These are phyloP conservation scores for Ceratocystis huliohia DNA, from an alignment of 2,329 filamentous ascomycete species.

Conservation along the genomic window DNA sequence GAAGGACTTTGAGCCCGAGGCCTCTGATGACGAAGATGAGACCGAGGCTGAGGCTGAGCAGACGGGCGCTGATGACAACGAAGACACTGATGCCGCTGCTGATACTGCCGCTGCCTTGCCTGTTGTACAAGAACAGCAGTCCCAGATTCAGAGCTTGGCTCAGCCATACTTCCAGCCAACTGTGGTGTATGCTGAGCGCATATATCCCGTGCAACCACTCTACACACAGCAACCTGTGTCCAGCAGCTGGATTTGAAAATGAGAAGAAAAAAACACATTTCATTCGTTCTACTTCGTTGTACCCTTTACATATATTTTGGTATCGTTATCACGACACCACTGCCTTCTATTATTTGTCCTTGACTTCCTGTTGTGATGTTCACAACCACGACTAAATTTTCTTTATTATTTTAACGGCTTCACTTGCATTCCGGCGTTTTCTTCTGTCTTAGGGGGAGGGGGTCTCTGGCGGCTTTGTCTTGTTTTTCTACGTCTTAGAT, in stretches of 20 bases:
- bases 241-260: slow-evolving; percentile 4
- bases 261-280: background rate
- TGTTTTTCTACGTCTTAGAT: slow-evolving; percentile 1
- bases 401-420: background rate
- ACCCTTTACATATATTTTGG: background rate
- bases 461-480: background rate
- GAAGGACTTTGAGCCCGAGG: slow-evolving; percentile 63
- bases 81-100: slow-evolving; percentile 6
- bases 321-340: background rate
- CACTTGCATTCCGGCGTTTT: background rate
- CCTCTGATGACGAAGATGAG: slow-evolving; percentile 37
- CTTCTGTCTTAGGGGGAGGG: background rate
- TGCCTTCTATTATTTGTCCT: background rate
- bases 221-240: background rate
- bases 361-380: background rate
- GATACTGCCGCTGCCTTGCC: background rate
- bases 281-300: background rate
- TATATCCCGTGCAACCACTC: background rate
- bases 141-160: background rate
- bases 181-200: background rate
- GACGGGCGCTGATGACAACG: slow-evolving; percentile 2
- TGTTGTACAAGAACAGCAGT: background rate
- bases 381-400: background rate
- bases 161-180: slow-evolving; percentile 3
- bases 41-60: slow-evolving; percentile 27